Base-by-base conservation (phyloP, 306 rosid genomes). In the Prunus mongolica region DNA sequence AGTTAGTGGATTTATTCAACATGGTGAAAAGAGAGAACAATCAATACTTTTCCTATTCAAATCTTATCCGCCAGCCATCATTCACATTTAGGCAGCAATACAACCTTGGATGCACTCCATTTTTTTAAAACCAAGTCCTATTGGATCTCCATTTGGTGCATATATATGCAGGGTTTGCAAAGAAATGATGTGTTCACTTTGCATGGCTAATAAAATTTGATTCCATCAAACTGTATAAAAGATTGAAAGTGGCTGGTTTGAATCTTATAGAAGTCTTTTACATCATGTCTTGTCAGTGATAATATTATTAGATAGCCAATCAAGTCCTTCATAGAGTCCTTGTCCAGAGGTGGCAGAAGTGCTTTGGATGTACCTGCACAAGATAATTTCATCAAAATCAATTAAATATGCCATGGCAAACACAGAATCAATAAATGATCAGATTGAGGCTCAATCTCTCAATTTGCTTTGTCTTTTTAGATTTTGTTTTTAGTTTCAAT, bases 271-370 rank as follows among this genome's bases (percentile, higher is more conserved):
- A 54, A 52, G 65, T 27, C 80, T 57, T 14, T 67, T 41, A 14
- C 67, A 14, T 67, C 45, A 25, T 51, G 20, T 75, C 46, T 73
- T 25, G 51, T 57, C 56, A 52, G 20, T 44, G 16, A 27, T 25
- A 46, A 78, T 76, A 32, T 78, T 78, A 73, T 57, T 76, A 15
- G 85, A 45, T 46, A 80, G 82, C 87, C 87, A 85, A 68, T 89
- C 83, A 47, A 87, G 85, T 22, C 88, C 86, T 63, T 69, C 78
- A 58, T 82, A 73, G 46, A 87, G 88, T 66, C 87, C 89, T 66
- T 83, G 77, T 58, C 91, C 80, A 27, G 83, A 71, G 58, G 77
- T 74, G 76, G 86, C 85, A 72, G 81, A 85, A 70, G 85, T 67
- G 49, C 84, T 60, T 63, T 81, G 88, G 79, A 83, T 78, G 77